These are phyloP conservation scores for Beauveria sp. DNA, from an alignment of 2,329 filamentous ascomycete species.

Conservation along the genomic window DNA sequence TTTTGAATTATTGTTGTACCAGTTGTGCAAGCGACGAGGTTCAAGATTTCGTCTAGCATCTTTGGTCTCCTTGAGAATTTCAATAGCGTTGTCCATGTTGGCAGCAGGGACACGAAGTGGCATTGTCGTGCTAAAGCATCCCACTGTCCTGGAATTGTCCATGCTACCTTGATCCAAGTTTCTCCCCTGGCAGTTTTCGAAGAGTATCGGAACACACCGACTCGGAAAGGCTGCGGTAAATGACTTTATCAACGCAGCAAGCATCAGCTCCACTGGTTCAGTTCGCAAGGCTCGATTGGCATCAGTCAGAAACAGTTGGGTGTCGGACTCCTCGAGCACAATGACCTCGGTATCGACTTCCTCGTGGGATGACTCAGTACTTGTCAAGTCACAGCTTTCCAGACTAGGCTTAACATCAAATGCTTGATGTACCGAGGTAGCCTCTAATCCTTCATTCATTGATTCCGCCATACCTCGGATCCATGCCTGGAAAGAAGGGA, in stretches of 20 bases:
- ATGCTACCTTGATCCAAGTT: neutral
- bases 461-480: neutral
- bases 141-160: neutral
- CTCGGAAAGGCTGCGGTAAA: neutral
- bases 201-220: neutral
- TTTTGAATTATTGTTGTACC: neutral
- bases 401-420: neutral
- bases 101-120: neutral
- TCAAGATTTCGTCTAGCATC: neutral
- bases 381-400: neutral
- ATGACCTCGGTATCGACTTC: neutral
- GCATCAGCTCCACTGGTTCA: neutral
- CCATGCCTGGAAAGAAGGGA: neutral
- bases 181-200: neutral
- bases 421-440: neutral
- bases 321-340: neutral
- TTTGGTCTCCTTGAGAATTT: neutral
- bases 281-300: neutral
- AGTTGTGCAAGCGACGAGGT: neutral
- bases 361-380: neutral
- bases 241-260: neutral
- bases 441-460: neutral
- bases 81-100: neutral
- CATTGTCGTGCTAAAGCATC: neutral
- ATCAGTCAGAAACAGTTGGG: neutral